A percentile compares a stretch with the other conserved stretches of the same genome.
These are phyloP conservation scores for Teunomyces atbi DNA, from an alignment of 805 yeast species.

Conservation along the genomic window DNA sequence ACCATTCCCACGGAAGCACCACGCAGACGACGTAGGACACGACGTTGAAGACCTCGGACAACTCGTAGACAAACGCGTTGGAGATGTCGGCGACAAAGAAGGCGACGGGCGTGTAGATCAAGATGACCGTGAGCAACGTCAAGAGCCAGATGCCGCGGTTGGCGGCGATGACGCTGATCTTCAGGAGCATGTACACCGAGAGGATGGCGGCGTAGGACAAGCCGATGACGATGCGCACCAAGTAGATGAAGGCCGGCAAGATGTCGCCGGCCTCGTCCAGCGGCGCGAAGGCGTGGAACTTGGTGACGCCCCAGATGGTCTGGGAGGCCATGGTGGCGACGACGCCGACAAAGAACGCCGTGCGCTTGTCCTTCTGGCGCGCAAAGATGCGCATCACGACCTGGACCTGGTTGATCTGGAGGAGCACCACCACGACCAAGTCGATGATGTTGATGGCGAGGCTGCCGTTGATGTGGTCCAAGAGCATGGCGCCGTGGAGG, in stretches of 20 bases:
- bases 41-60: constrained; percentile 71
- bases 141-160: constrained; percentile 51
- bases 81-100: constrained; percentile 77
- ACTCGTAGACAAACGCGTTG: constrained; percentile 68
- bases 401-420: constrained; percentile 70
- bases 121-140: constrained; percentile 53
- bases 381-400: constrained; percentile 66
- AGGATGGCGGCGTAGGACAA: constrained; percentile 67
- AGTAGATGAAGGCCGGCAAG: constrained; percentile 70
- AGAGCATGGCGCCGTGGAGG: constrained; percentile 42
- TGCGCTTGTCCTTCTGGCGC: constrained; percentile 65
- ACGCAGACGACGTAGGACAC: constrained; percentile 71
- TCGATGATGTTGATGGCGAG: constrained; percentile 54
- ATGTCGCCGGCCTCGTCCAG: constrained; percentile 52
- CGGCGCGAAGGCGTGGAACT: constrained; percentile 38
- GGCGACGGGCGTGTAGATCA: constrained; percentile 60
- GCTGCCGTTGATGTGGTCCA: constrained; percentile 44
- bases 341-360: constrained; percentile 59
- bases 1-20: constrained; percentile 85
- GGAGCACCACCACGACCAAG: constrained; percentile 53
- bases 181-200: constrained; percentile 52
- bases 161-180: constrained; percentile 48
- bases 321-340: constrained; percentile 54
- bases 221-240: constrained; percentile 69
- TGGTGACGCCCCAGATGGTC: constrained; percentile 67